A percentile compares a stretch with the other conserved stretches of the same genome.
Evolutionary conservation across 2,329 filamentous ascomycete genomes (phyloP).

Genomic region (Gaeumannomyces tritici): DNA sequence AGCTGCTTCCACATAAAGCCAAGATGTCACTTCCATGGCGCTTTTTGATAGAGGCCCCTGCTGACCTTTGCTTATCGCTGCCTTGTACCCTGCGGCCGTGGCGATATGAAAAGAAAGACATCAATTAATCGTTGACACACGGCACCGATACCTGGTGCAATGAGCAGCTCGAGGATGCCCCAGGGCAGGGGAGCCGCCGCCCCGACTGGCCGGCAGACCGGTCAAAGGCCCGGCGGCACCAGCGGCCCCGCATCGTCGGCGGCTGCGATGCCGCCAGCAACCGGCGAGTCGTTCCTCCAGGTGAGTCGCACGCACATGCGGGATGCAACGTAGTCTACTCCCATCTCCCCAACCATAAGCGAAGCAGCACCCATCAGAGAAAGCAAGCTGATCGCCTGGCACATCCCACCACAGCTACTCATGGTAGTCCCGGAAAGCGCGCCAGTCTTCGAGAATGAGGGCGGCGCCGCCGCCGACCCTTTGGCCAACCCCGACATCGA

Average conservation of each 20-base stretch:
- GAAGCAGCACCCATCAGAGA: neutral
- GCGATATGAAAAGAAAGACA: too few relatives aligned
- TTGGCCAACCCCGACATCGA: neutral
- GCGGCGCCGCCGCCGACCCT: neutral
- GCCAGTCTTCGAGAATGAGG: neutral
- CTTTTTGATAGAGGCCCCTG: too few relatives aligned
- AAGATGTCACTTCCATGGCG: too few relatives aligned
- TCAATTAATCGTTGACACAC: too few relatives aligned
- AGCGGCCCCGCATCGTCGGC: neutral
- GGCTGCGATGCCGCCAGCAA: neutral
- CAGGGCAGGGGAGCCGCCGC: too few relatives aligned
- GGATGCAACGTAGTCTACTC: neutral
- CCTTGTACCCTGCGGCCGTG: too few relatives aligned
- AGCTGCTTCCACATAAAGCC: too few relatives aligned
- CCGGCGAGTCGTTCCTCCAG: neutral
- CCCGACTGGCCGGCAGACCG: too few relatives aligned
- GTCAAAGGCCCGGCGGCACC: too few relatives aligned
- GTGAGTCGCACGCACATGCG: neutral
- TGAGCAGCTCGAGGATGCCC: neutral
- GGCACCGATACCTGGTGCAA: neutral
- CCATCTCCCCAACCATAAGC: neutral
- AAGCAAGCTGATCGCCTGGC: neutral
- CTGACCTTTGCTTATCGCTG: too few relatives aligned
- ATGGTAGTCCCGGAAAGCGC: neutral
- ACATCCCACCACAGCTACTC: neutral